Evolutionary conservation across 805 yeast genomes (phyloP).

Genomic region (Lachancea mirantina): DNA sequence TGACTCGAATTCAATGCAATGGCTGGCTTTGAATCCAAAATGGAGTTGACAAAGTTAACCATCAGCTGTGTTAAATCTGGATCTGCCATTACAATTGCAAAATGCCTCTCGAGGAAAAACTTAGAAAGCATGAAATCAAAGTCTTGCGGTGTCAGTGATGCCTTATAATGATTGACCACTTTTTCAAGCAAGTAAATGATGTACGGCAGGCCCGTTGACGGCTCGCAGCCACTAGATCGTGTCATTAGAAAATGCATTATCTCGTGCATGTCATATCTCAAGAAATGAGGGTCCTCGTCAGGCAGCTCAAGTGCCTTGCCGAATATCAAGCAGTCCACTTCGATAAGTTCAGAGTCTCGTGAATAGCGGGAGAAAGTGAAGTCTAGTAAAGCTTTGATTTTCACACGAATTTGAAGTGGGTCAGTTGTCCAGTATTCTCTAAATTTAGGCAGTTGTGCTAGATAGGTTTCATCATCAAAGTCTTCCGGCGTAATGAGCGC

Average conservation of each 20-base stretch:
- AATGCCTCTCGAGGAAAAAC: slow-evolving; percentile 33
- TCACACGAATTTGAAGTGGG: slow-evolving; percentile 38
- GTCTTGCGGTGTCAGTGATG: slow-evolving; percentile 26
- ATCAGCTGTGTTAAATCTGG: slow-evolving; percentile 53
- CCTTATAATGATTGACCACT: slow-evolving; percentile 34
- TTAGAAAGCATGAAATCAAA: slow-evolving; percentile 34
- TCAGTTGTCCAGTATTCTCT: slow-evolving; percentile 44
- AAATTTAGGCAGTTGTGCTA: slow-evolving; percentile 21
- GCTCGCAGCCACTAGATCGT: slow-evolving; percentile 23
- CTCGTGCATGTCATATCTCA: slow-evolving; percentile 24
- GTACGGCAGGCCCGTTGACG: slow-evolving; percentile 35
- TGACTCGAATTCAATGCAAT: slow-evolving; percentile 34
- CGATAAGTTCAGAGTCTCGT: slow-evolving; percentile 46
- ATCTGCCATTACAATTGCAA: slow-evolving; percentile 38
- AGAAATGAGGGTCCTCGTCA: slow-evolving; percentile 28
- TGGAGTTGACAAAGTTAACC: slow-evolving; percentile 43
- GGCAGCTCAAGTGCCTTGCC: slow-evolving; percentile 26
- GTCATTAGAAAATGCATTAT: slow-evolving; percentile 22
- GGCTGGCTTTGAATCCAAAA: slow-evolving; percentile 44
- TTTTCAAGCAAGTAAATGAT: slow-evolving; percentile 41
- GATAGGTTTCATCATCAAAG: slow-evolving; percentile 20
- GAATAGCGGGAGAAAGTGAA: slow-evolving; percentile 32
- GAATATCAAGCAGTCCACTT: slow-evolving; percentile 55
- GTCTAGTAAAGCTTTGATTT: slow-evolving; percentile 39
- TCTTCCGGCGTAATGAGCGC: slow-evolving; percentile 55